A percentile compares a stretch with the other conserved stretches of the same genome.
These are phyloP conservation scores for Waltergamsia citrina DNA, from an alignment of 2,329 filamentous ascomycete genomes.

Conservation along the genomic window DNA sequence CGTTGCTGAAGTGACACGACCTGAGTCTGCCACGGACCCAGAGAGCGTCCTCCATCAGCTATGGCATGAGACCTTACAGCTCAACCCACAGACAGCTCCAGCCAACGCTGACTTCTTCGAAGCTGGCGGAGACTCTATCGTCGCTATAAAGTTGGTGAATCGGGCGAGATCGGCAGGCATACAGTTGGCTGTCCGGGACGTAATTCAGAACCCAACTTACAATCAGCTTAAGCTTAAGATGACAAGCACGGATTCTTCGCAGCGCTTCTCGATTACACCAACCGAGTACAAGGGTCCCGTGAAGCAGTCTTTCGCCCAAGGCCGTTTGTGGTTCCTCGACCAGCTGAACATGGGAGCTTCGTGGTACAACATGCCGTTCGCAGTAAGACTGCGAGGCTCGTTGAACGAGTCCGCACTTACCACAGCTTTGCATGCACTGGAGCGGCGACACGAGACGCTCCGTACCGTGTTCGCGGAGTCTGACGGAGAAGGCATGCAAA, in stretches of 20 bases:
- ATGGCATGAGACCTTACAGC: too few relatives aligned
- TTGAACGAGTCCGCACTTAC: constrained; percentile 7
- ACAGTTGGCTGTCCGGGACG: constrained; percentile 9
- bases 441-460: constrained; percentile 11
- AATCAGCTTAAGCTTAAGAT: too few relatives aligned
- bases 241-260: too few relatives aligned
- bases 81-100: too few relatives aligned
- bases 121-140: constrained; percentile 18
- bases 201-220: too few relatives aligned
- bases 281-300: constrained; percentile 7
- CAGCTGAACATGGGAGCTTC: constrained; percentile 8
- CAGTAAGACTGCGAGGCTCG: constrained; percentile 7
- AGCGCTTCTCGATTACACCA: too few relatives aligned
- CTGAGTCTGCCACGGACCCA: constrained; percentile 4
- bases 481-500: constrained; percentile 7
- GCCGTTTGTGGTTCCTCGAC: constrained; percentile 13
- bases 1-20: not conserved
- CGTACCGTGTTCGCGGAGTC: constrained; percentile 9
- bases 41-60: too few relatives aligned
- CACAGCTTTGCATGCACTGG: constrained; percentile 7
- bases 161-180: constrained; percentile 8
- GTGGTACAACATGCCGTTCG: constrained; percentile 11
- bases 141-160: constrained; percentile 11
- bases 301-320: constrained; percentile 12
- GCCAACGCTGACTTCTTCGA: constrained; percentile 20